Base-by-base conservation (phyloP, 2,329 filamentous ascomycete genomes). In the Dryadomyces quercus-mongolicae region DNA sequence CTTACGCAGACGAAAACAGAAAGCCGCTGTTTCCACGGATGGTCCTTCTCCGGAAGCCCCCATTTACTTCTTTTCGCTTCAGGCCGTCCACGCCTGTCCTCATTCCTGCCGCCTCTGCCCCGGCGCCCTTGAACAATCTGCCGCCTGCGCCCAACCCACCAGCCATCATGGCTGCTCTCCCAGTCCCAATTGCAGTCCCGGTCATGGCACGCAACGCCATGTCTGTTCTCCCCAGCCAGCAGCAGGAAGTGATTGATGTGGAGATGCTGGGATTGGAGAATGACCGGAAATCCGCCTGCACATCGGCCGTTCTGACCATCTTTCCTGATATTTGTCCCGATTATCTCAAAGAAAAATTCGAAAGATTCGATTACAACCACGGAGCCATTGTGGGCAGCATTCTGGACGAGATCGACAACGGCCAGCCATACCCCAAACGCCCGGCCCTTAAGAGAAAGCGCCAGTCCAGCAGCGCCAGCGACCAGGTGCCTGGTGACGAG, bases 241-340 rank as follows among this genome's bases (percentile, higher is more conserved):
- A 38, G 34, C 36, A 4, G 36, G 36, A 40, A 12, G 36, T 40
- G 10, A 40, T 40, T 40, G 36, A 40, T 12, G 36, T 40, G 6
- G 36, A 40, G 10, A 13, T 40, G 10, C 36, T 40, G 36, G 36
- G 15, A 5, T 12, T 3, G 36, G 3, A 40, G 36, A 16, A 40
- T 12, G 36, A 12, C 36, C 4, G 15, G 10, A 46, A 48, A 21
- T 36, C 36, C 67, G 54, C 56, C 6, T 71, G 67, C 59, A 63
- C 61, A 34, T 57, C 62, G 16, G 54, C 58, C 3, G 61, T 72
- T 15, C 57, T 67, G 9, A 48, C 54, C 5, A 49, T 75, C 9
- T 75, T 78, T 55, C 72, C 74, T 0, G 70, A 77, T 44, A 73
- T 78, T 2, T 75, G 71, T 55, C 65, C 61, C 0, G 56, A 67